These are phyloP conservation scores for Tetrastigma voinierianum DNA, from an alignment of 164 flowering plant species.

Conservation along the genomic window DNA sequence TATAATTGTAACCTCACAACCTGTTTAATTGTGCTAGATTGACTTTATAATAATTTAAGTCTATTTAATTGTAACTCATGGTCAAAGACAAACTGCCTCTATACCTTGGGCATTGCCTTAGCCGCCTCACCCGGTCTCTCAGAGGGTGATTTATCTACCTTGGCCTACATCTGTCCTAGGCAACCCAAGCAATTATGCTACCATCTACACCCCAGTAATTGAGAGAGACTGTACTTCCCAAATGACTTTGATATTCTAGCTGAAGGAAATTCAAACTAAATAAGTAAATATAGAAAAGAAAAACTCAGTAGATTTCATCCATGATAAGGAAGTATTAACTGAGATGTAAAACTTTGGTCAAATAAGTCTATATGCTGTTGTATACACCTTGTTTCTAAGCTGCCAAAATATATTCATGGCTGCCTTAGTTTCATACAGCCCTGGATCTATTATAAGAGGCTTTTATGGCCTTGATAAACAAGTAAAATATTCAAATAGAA, in stretches of 20 bases:
- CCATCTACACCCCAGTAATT: background rate
- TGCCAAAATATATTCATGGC: conserved; percentile 79
- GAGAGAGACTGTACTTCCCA: background rate
- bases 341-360: no score
- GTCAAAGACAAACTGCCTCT: no score
- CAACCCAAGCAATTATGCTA: background rate
- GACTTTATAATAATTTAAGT: no score
- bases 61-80: no score
- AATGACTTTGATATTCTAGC: background rate
- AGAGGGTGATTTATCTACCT: no score
- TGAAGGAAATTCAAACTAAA: background rate
- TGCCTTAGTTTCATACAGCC: conserved; percentile 65
- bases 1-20: no score
- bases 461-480: conserved; percentile 77
- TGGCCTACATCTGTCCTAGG: no score
- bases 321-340: background rate
- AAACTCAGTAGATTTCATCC: background rate
- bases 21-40: no score
- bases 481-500: background rate
- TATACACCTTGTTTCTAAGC: conserved; percentile 54
- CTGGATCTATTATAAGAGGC: conserved; percentile 87
- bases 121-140: no score
- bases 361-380: conserved; percentile 76
- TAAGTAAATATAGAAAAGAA: background rate
- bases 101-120: no score